Conservation (phyloP, 306 rosid species). For the Erythrophleum fordii region DNA sequence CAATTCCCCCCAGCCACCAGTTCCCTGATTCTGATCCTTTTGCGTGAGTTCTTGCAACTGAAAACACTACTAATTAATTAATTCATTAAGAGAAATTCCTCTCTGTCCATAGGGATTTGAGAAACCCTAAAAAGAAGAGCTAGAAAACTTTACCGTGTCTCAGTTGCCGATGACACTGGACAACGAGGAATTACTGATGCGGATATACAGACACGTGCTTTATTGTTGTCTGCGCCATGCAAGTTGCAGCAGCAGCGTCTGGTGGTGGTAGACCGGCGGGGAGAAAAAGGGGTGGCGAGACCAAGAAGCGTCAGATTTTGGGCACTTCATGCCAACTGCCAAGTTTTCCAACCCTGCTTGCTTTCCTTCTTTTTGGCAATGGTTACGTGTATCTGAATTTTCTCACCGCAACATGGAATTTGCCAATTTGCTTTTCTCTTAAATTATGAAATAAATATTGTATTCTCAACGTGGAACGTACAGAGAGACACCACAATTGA, state of each 20-base stretch:
- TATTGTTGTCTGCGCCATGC: background rate
- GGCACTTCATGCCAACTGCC: background rate
- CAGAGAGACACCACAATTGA: too few relatives aligned
- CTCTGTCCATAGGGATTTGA: background rate
- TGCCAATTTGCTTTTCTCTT: background rate
- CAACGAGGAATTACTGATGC: background rate
- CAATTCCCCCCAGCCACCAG: constrained; percentile 1
- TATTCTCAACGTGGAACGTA: background rate
- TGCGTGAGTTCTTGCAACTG: background rate
- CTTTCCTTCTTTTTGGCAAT: background rate
- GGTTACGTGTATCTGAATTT: background rate
- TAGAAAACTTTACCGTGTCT: background rate
- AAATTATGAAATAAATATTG: background rate
- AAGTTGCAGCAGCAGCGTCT: background rate
- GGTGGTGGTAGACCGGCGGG: constrained; percentile 7
- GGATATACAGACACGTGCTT: background rate
- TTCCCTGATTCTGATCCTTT: background rate
- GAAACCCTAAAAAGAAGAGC: constrained; percentile 8
- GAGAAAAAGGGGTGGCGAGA: constrained; percentile 25
- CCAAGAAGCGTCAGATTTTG: background rate
- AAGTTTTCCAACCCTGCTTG: background rate
- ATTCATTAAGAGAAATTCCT: background rate
- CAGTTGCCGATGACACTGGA: background rate
- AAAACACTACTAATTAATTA: background rate
- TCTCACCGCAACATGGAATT: background rate